These are phyloP conservation scores for Suillus placidus DNA, from an alignment of 768 basidiomycete genomes.

Conservation along the genomic window DNA sequence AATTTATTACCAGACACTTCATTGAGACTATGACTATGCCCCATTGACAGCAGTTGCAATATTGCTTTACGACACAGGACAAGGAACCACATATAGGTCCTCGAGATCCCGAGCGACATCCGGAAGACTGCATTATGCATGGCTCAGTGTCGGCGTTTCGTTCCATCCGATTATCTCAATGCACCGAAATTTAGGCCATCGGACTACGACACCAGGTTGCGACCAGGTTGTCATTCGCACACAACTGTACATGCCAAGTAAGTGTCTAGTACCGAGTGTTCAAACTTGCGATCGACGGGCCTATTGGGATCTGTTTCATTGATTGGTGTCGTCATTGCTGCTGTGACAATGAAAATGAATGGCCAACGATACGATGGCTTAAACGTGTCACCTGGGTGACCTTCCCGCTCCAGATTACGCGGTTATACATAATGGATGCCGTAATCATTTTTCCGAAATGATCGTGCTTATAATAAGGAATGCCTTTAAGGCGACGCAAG, in stretches of 20 bases:
- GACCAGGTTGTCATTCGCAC: slow-evolving; percentile 1
- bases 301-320: slow-evolving; percentile 1
- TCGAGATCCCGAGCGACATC: background rate
- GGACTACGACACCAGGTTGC: background rate
- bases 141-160: background rate
- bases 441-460: slow-evolving; percentile 25
- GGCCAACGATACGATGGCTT: slow-evolving; percentile 8
- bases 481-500: background rate
- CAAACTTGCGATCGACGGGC: slow-evolving; percentile 5
- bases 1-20: background rate
- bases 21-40: background rate
- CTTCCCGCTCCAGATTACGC: slow-evolving; percentile 5
- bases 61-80: background rate
- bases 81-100: background rate
- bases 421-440: slow-evolving; percentile 26
- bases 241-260: background rate
- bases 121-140: background rate
- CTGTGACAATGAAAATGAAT: slow-evolving; percentile 22
- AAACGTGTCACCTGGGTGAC: slow-evolving; percentile 5
- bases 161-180: background rate
- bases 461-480: slow-evolving; percentile 21
- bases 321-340: slow-evolving; percentile 11
- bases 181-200: background rate
- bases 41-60: background rate
- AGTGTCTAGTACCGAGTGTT: background rate